phyloP scores from a whole-genome alignment of 2,329 filamentous ascomycete species.

The Curvularia sp. region DNA sequence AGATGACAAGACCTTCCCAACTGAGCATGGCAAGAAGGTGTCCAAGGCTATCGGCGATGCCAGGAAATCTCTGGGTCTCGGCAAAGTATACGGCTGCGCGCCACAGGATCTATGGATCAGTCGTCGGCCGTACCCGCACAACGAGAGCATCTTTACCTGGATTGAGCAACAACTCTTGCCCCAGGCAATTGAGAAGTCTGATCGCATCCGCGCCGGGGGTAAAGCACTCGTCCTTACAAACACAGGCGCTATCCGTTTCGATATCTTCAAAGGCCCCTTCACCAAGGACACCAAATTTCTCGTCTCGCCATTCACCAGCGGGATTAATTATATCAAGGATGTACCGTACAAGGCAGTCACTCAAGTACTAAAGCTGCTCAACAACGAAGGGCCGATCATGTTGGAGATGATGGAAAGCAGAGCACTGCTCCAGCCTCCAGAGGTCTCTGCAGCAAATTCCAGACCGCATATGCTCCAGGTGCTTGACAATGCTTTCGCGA shows the following conservation, averaged over 20 bases:
- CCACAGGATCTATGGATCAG: constrained; percentile 83
- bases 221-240: constrained; percentile 80
- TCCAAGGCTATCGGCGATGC: constrained; percentile 73
- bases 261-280: constrained; percentile 91
- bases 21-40: constrained; percentile 74
- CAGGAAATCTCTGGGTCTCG: constrained; percentile 73
- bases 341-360: constrained; percentile 80
- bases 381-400: constrained; percentile 63
- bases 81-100: constrained; percentile 81
- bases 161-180: constrained; percentile 79
- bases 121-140: constrained; percentile 74
- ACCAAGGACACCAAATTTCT: constrained; percentile 87
- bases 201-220: constrained; percentile 56
- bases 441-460: constrained; percentile 50
- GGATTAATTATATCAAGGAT: constrained; percentile 77
- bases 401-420: constrained; percentile 38
- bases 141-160: constrained; percentile 82
- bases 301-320: constrained; percentile 85
- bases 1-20: constrained; percentile 76
- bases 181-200: constrained; percentile 62
- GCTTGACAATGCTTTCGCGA: constrained; percentile 9
- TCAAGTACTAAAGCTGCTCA: constrained; percentile 68
- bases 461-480: constrained; percentile 29
- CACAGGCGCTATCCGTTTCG: constrained; percentile 91
- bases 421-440: constrained; percentile 54